Percentiles rank a stretch among this genome's conserved stretches.
phyloP scores from a whole-genome alignment of 257 asterid genomes.

The Catharanthus roseus region DNA sequence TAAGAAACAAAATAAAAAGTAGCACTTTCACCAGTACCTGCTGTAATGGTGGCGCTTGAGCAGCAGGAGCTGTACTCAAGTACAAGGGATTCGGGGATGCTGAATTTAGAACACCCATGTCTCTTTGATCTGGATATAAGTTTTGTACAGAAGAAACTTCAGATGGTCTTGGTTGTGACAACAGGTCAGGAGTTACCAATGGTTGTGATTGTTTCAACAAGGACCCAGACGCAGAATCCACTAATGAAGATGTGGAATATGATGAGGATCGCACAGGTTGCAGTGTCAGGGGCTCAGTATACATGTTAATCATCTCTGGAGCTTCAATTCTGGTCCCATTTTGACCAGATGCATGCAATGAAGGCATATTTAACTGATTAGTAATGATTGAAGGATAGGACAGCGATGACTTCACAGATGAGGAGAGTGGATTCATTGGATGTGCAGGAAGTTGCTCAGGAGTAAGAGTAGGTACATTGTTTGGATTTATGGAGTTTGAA shows the following conservation, averaged over 20 bases:
- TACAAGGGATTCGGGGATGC: conserved; percentile 29
- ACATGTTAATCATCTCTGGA: conserved; percentile 27
- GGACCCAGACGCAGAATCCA: conserved; percentile 34
- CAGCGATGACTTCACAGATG: conserved; percentile 27
- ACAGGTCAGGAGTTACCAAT: conserved; percentile 39
- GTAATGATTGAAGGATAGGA: conserved; percentile 31
- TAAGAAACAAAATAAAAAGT: neutral
- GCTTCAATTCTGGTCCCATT: conserved; percentile 30
- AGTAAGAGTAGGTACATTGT: conserved; percentile 23
- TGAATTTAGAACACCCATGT: conserved; percentile 27
- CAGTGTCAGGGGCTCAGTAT: conserved; percentile 27
- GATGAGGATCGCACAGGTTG: conserved; percentile 31
- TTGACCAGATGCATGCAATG: conserved; percentile 32
- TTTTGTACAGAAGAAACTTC: conserved; percentile 33
- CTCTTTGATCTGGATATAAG: conserved; percentile 34
- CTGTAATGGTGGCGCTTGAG: conserved; percentile 49
- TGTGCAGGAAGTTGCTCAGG: conserved; percentile 29
- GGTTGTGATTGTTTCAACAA: conserved; percentile 34
- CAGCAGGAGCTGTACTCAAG: conserved; percentile 29
- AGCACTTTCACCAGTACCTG: conserved; percentile 34
- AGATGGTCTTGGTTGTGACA: conserved; percentile 40
- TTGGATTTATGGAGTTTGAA: conserved; percentile 30
- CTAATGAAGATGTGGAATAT: conserved; percentile 33
- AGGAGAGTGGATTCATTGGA: conserved; percentile 26
- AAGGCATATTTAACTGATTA: conserved; percentile 33